phyloP scores from a whole-genome alignment of 768 basidiomycete species.

The Suillus discolor region DNA sequence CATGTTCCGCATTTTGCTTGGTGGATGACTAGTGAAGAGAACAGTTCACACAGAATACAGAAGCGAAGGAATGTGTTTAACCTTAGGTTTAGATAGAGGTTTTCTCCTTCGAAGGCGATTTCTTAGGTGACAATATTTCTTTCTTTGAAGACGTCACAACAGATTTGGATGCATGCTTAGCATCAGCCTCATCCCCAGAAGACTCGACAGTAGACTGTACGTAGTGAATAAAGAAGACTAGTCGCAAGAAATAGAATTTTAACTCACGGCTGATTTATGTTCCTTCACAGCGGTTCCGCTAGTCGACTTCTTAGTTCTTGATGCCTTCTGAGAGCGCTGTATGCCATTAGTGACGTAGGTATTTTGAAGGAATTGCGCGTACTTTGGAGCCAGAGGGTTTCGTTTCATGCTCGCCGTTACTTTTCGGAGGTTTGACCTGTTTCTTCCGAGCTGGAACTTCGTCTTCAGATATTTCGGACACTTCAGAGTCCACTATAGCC shows the following conservation, averaged over 20 bases:
- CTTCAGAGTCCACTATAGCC: conserved; percentile 3
- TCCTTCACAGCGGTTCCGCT: conserved; percentile 1
- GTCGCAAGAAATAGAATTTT: neutral
- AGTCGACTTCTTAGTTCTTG: neutral
- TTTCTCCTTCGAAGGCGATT: conserved; percentile 16
- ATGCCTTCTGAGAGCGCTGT: neutral
- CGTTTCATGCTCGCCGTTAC: neutral
- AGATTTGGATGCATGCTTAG: neutral
- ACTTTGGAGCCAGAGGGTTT: neutral
- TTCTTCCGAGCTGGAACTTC: neutral
- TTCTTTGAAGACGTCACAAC: conserved; percentile 14
- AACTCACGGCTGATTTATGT: conserved; percentile 13
- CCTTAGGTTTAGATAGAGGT: conserved; percentile 11
- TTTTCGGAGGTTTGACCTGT: neutral
- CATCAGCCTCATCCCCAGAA: conserved; percentile 27
- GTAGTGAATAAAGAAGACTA: neutral
- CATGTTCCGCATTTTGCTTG: neutral
- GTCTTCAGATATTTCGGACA: neutral
- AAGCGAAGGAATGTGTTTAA: neutral
- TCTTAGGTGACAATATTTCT: conserved; percentile 4
- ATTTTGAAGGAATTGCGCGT: neutral
- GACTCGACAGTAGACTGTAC: conserved; percentile 29
- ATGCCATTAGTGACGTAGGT: neutral
- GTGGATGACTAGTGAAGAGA: neutral
- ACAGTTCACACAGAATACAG: conserved; percentile 3